Percentiles rank a stretch among this genome's conserved stretches.
phyloP scores from a whole-genome alignment of 352 stramenopile genomes.

The Pythium aquatile region DNA sequence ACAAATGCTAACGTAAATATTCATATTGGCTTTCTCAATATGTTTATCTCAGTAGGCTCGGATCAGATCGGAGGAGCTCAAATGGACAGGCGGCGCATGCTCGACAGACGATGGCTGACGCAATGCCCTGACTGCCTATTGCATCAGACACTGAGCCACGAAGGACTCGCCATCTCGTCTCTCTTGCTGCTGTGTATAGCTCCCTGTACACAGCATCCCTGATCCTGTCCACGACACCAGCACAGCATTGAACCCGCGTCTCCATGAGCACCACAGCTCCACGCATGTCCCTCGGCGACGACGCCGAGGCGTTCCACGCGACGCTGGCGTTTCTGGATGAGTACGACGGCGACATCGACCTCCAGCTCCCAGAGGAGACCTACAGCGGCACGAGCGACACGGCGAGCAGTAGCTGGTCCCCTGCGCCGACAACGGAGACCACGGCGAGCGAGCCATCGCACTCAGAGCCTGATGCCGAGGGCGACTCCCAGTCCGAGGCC shows the following conservation, averaged over 20 bases:
- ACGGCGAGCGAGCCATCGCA: conserved; percentile 14
- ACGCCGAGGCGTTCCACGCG: conserved; percentile 26
- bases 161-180: not conserved
- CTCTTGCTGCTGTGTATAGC: too few relatives aligned
- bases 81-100: not conserved
- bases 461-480: conserved; percentile 17
- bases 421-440: conserved; percentile 12
- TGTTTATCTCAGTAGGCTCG: not conserved
- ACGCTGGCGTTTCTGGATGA: conserved; percentile 29
- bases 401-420: conserved; percentile 10
- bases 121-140: not conserved
- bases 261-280: conserved; percentile 8
- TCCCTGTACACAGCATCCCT: too few relatives aligned
- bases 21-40: not conserved
- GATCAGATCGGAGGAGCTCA: not conserved
- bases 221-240: not conserved
- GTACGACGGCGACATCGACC: conserved; percentile 27
- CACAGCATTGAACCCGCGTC: not conserved
- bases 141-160: not conserved
- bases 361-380: conserved; percentile 11
- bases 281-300: conserved; percentile 11
- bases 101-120: not conserved
- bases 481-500: conserved; percentile 7
- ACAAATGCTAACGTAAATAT: not conserved
- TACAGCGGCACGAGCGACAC: conserved; percentile 10